Base-by-base conservation (phyloP, 805 yeast species). In the Metschnikowia kunwiensis region DNA sequence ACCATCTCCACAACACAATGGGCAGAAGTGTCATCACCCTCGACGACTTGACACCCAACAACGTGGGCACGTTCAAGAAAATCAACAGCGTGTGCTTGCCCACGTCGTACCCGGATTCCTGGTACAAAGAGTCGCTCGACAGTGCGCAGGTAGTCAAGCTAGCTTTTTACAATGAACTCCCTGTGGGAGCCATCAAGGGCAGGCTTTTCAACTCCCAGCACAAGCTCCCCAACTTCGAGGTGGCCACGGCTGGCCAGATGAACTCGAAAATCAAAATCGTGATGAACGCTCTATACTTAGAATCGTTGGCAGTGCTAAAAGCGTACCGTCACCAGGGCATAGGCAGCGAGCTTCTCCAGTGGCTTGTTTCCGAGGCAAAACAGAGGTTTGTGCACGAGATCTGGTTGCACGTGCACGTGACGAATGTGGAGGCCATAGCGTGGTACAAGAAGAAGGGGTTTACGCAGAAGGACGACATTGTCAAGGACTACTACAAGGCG, bases 121-220 rank as follows among this genome's bases (percentile, higher is more conserved):
- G 81, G 72, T 78, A 79, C 44, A 47, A 65, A 20, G 70, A 70
- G 15, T 62, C 77, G 10, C 56, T 71, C 17, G 62, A 68, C 2
- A 51, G 67, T 1, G 77, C 68, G 16, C 80, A 77, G 19, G 61
- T 82, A 22, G 70, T 72, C 22, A 72, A 80, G 51, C 61, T 79
- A 37, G 84, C 82, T 0, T 84, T 69, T 60, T 82, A 71, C 58
- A 74, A 82, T 32, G 95, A 83, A 51, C 74, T 84, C 5, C 87
- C 95, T 6, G 91, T 87, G 4, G 96, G 93, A 11, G 82, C 79
- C 4, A 63, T 87, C 32, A 78, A 80, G 42, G 81, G 83, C 37
- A 70, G 66, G 46, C 59, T 69, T 7, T 61, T 72, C 35, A 68
- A 70, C 38, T 65, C 75, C 14, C 49, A 63, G 10, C 65, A 69